These are phyloP conservation scores for Metschnikowia borealis DNA, from an alignment of 805 yeast genomes.

Conservation along the genomic window DNA sequence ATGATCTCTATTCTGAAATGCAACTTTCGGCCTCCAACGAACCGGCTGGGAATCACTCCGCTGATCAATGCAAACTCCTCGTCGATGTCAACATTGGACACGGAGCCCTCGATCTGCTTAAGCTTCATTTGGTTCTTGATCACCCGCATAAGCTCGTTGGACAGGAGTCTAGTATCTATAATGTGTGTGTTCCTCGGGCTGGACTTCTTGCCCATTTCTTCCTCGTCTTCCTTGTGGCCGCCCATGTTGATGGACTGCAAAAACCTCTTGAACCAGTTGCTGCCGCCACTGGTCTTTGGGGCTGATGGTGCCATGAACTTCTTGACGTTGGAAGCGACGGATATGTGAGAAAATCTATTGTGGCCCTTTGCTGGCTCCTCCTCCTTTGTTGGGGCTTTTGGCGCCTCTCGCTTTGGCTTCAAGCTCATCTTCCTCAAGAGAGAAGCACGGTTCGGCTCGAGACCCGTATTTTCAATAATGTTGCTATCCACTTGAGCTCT, in stretches of 20 bases:
- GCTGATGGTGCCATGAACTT: slow-evolving; percentile 8
- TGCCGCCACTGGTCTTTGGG: slow-evolving; percentile 14
- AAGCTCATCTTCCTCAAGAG: slow-evolving; percentile 27
- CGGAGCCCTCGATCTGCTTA: slow-evolving; percentile 49
- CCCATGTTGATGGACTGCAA: slow-evolving; percentile 23
- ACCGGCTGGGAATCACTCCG: slow-evolving; percentile 46
- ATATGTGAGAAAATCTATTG: slow-evolving; percentile 36
- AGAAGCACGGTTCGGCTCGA: neutral
- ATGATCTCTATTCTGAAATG: slow-evolving; percentile 43
- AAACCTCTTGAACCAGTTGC: slow-evolving; percentile 37
- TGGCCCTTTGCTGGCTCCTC: slow-evolving; percentile 13
- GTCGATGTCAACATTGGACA: slow-evolving; percentile 38
- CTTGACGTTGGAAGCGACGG: slow-evolving; percentile 17
- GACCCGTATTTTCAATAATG: neutral
- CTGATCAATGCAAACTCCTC: slow-evolving; percentile 42
- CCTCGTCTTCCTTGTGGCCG: slow-evolving; percentile 8
- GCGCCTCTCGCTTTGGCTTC: slow-evolving; percentile 39
- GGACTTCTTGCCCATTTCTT: slow-evolving; percentile 4
- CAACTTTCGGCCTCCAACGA: slow-evolving; percentile 42
- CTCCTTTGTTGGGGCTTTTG: slow-evolving; percentile 28
- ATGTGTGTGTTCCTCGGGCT: slow-evolving; percentile 23
- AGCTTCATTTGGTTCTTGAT: slow-evolving; percentile 41
- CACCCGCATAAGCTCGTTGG: slow-evolving; percentile 30
- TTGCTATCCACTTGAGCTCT: neutral
- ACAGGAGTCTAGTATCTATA: slow-evolving; percentile 30